Conservation (phyloP, 2,329 filamentous ascomycete genomes). For the Erysiphe pulchra region DNA sequence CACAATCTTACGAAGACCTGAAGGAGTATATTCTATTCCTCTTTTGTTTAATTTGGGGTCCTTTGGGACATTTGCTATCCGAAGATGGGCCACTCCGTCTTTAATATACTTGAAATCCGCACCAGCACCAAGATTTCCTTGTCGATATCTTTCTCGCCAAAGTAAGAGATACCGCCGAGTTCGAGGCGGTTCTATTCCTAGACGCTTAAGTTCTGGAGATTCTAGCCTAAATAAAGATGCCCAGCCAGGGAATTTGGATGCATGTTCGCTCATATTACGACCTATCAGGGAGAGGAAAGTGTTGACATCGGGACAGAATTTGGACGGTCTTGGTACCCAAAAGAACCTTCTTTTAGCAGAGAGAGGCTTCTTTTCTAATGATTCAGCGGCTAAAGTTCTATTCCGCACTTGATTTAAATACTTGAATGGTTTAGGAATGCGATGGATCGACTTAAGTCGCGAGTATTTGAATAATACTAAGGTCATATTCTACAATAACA, state of each 20-base stretch:
- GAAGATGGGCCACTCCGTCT: slow-evolving; percentile 25
- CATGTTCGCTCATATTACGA: slow-evolving; percentile 58
- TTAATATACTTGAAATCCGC: slow-evolving; percentile 55
- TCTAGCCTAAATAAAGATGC: slow-evolving; percentile 65
- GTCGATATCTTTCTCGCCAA: slow-evolving; percentile 68
- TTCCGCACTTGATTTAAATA: not conserved
- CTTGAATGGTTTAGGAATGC: not conserved
- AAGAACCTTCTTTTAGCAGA: not conserved
- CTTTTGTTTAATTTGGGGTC: slow-evolving; percentile 14
- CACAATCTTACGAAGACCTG: slow-evolving; percentile 25
- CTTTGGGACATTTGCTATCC: slow-evolving; percentile 17
- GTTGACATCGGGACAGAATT: slow-evolving; percentile 59
- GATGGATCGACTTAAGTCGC: no score
- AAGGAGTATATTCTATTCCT: slow-evolving; percentile 24
- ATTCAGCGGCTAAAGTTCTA: not conserved
- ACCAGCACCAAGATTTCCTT: slow-evolving; percentile 53
- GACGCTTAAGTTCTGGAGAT: slow-evolving; percentile 50
- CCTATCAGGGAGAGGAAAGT: slow-evolving; percentile 85
- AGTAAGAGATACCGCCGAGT: slow-evolving; percentile 60
- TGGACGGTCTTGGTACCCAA: slow-evolving; percentile 41
- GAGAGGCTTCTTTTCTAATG: not conserved
- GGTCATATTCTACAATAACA: no score
- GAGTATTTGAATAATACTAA: no score
- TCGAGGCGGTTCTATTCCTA: slow-evolving; percentile 69
- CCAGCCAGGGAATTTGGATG: slow-evolving; percentile 74